These are phyloP conservation scores for Hypoxylon trugodes DNA, from an alignment of 495 filamentous ascomycete genomes.

Conservation along the genomic window DNA sequence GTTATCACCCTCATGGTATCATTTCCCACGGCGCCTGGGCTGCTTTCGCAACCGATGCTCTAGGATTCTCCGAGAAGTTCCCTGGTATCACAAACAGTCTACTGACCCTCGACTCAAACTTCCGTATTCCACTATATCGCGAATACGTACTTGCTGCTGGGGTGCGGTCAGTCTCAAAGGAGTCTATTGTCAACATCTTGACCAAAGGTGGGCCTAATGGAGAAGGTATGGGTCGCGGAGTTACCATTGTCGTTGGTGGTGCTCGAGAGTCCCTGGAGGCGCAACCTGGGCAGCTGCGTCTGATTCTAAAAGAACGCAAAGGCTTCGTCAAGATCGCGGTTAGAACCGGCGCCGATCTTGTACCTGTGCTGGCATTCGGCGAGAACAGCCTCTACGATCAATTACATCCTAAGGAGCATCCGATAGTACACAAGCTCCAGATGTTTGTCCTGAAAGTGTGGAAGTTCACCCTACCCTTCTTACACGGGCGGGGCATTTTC, in stretches of 20 bases:
- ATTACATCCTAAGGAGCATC: constrained; percentile 72
- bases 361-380: constrained; percentile 90
- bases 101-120: constrained; percentile 92
- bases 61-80: constrained; percentile 88
- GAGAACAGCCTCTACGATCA: constrained; percentile 98
- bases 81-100: constrained; percentile 96
- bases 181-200: constrained; percentile 88
- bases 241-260: constrained; percentile 95
- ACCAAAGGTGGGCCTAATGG: constrained; percentile 76
- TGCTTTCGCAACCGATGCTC: constrained; percentile 88
- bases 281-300: constrained; percentile 72
- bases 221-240: constrained; percentile 92
- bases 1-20: constrained; percentile 97
- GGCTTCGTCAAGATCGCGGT: constrained; percentile 95
- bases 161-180: constrained; percentile 85
- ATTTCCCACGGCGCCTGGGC: constrained; percentile 95
- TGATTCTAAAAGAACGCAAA: constrained; percentile 83
- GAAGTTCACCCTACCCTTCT: constrained; percentile 92
- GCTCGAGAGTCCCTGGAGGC: constrained; percentile 92
- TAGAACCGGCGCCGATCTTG: constrained; percentile 86
- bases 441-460: constrained; percentile 80
- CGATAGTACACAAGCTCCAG: constrained; percentile 77
- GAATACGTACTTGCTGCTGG: constrained; percentile 91
- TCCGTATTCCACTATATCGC: constrained; percentile 90
- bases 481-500: constrained; percentile 92